Evolutionary conservation across 257 asterid genomes (phyloP).

Genomic region (Solanum raphanifolium): DNA sequence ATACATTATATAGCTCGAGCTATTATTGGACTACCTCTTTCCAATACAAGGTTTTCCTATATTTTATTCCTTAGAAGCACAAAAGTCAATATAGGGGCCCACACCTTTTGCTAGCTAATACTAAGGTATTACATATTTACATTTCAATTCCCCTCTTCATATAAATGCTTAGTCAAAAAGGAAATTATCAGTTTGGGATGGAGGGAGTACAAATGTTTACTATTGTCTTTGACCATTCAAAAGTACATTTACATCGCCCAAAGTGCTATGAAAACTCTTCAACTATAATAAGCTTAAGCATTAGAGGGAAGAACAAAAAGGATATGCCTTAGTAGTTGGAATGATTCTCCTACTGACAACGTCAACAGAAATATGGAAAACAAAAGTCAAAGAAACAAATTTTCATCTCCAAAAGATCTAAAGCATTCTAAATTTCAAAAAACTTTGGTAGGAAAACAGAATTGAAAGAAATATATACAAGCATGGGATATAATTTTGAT

Average conservation of each 20-base stretch:
- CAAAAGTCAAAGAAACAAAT: not conserved
- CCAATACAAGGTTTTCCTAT: not conserved
- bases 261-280: not conserved
- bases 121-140: not conserved
- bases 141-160: not conserved
- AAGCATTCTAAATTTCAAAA: not conserved
- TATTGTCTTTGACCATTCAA: not conserved
- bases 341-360: not conserved
- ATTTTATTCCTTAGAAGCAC: not conserved
- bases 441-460: not conserved
- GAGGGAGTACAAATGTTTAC: not conserved
- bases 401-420: not conserved
- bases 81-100: not conserved
- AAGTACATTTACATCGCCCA: not conserved
- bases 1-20: not conserved
- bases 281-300: not conserved
- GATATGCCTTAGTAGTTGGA: not conserved
- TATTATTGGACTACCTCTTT: not conserved
- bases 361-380: not conserved
- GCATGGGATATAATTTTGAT: not conserved
- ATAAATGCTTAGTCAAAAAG: not conserved
- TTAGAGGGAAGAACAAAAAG: not conserved
- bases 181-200: not conserved
- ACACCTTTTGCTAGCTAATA: not conserved
- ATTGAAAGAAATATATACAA: not conserved